A percentile compares a stretch with the other conserved stretches of the same genome.
These are phyloP conservation scores for Auricularia sp. DNA, from an alignment of 768 basidiomycete species.

Conservation along the genomic window DNA sequence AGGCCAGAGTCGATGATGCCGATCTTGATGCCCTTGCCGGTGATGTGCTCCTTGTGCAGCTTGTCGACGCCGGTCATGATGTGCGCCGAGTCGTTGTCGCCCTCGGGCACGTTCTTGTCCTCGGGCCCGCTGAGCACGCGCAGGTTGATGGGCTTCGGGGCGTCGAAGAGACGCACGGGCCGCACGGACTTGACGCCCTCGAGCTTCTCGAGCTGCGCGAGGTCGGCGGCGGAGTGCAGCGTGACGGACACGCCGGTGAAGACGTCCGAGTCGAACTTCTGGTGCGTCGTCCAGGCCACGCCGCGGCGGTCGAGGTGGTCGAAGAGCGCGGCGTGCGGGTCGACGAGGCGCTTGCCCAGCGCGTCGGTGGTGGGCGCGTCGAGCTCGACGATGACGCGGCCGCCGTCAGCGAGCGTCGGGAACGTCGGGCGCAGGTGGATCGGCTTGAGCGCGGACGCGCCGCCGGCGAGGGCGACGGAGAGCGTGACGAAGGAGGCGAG, in stretches of 20 bases:
- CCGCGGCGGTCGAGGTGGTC: constrained; percentile 1
- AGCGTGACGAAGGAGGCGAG: no score
- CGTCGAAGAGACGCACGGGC: constrained; percentile 36
- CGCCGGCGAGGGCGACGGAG: no score
- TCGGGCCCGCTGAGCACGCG: constrained; percentile 3
- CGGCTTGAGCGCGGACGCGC: no score
- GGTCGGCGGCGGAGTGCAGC: neutral
- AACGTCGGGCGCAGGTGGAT: no score
- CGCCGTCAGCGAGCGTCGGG: no score
- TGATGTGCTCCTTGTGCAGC: constrained; percentile 24
- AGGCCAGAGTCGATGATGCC: constrained; percentile 14
- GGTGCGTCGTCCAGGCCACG: neutral
- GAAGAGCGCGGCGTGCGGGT: neutral
- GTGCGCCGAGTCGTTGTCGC: constrained; percentile 6
- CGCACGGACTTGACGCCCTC: constrained; percentile 50
- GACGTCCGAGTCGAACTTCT: neutral
- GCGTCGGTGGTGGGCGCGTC: no score
- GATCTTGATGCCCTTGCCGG: constrained; percentile 28
- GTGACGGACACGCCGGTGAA: neutral
- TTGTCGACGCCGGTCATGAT: constrained; percentile 20
- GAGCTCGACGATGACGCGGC: no score
- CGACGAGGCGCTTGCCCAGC: no score
- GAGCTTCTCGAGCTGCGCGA: constrained; percentile 42
- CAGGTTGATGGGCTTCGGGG: constrained; percentile 18
- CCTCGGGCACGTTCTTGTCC: constrained; percentile 2